A percentile compares a stretch with the other conserved stretches of the same genome.
phyloP scores from a whole-genome alignment of 768 basidiomycete species.

The Exsudoporus frostii region DNA sequence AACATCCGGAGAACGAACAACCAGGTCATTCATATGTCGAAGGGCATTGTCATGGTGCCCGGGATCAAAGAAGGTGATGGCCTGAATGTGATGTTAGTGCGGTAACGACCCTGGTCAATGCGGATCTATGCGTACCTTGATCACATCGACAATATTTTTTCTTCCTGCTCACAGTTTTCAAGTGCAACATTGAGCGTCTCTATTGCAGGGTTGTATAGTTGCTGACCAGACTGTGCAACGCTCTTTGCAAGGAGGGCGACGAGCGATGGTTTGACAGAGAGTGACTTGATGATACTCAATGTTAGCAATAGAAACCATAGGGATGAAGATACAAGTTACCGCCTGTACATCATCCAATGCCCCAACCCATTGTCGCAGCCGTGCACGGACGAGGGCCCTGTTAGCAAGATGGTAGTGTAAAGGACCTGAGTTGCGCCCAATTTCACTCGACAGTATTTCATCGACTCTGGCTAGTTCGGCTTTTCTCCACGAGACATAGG shows the following conservation, averaged over 20 bases:
- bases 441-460: constrained; percentile 13
- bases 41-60: constrained; percentile 1
- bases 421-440: neutral
- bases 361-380: constrained; percentile 1
- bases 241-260: constrained; percentile 8
- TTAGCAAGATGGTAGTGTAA: constrained; percentile 7
- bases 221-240: neutral
- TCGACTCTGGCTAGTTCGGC: constrained; percentile 9
- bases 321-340: neutral
- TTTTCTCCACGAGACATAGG: constrained; percentile 10
- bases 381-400: constrained; percentile 14
- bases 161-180: neutral
- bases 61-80: constrained; percentile 8
- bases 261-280: constrained; percentile 3
- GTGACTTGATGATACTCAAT: constrained; percentile 1
- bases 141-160: constrained; percentile 3
- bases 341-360: constrained; percentile 13
- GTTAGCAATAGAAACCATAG: neutral
- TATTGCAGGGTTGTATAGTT: neutral
- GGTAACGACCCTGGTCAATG: neutral
- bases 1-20: neutral
- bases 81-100: neutral
- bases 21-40: neutral
- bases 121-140: constrained; percentile 9
- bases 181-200: neutral